Conservation (phyloP, 371 early-diverging fungal species). For the Sanchytrium tribonematis region DNA sequence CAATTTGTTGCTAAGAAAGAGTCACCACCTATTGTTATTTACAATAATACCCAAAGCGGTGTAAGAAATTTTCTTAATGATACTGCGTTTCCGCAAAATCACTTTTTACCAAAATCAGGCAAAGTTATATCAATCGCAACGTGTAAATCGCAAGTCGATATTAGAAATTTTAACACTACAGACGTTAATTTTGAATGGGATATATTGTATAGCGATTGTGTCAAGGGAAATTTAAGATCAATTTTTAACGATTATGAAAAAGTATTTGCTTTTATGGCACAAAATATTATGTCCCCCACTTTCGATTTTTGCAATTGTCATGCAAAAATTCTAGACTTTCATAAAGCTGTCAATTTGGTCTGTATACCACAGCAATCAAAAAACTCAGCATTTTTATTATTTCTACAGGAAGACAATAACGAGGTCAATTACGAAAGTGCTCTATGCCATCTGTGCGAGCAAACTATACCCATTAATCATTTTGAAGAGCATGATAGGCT, state of each 20-base stretch:
- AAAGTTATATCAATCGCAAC: neutral
- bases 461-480: conserved; percentile 31
- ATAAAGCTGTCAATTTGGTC: neutral
- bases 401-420: neutral
- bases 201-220: neutral
- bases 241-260: neutral
- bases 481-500: conserved; percentile 43
- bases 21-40: neutral
- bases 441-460: conserved; percentile 51
- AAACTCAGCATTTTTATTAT: neutral
- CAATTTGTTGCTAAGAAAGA: neutral
- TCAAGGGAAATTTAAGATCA: neutral
- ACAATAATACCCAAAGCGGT: neutral
- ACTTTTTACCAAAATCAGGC: neutral
- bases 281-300: neutral
- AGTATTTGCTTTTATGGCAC: neutral
- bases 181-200: neutral
- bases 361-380: neutral
- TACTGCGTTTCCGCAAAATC: neutral
- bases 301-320: neutral
- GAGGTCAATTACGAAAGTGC: conserved; percentile 8
- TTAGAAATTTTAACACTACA: neutral
- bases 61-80: neutral
- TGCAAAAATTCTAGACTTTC: neutral
- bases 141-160: neutral